A percentile compares a stretch with the other conserved stretches of the same genome.
Conservation (phyloP, 108 stramenopile species). For the Aureococcus anophagefferens region DNA sequence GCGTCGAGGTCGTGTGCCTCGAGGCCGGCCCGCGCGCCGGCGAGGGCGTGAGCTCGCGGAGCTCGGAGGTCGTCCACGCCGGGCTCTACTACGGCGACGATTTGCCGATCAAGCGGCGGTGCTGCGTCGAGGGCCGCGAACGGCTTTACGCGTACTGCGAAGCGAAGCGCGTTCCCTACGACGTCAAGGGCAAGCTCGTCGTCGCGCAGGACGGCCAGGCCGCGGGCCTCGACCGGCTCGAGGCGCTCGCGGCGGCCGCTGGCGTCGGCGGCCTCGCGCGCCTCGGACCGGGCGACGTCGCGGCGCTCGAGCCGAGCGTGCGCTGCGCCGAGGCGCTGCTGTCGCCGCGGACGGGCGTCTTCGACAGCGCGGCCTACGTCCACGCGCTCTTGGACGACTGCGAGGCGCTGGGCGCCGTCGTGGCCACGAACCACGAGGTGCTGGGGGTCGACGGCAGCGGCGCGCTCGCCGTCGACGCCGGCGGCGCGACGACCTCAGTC, state of each 20-base stretch:
- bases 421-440: neutral
- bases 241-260: neutral
- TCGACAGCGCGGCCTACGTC: neutral
- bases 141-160: constrained; percentile 22
- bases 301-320: neutral
- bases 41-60: constrained; percentile 21
- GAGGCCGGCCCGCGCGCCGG: constrained; percentile 11
- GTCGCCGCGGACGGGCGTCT: neutral
- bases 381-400: neutral
- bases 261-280: too few species aligned
- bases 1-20: constrained; percentile 11
- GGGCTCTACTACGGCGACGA: constrained; percentile 28
- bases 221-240: neutral
- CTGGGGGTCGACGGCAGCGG: neutral
- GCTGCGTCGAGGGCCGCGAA: constrained; percentile 21
- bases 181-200: neutral
- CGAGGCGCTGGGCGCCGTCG: neutral
- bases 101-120: constrained; percentile 17
- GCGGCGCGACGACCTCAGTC: neutral
- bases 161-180: constrained; percentile 14
- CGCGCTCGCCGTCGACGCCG: neutral
- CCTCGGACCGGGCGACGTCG: neutral
- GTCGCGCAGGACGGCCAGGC: neutral
- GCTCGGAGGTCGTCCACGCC: constrained; percentile 30
- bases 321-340: neutral